Conservation (phyloP, 2,329 filamentous ascomycete genomes). For the Phaeosphaeriaceae sp. region DNA sequence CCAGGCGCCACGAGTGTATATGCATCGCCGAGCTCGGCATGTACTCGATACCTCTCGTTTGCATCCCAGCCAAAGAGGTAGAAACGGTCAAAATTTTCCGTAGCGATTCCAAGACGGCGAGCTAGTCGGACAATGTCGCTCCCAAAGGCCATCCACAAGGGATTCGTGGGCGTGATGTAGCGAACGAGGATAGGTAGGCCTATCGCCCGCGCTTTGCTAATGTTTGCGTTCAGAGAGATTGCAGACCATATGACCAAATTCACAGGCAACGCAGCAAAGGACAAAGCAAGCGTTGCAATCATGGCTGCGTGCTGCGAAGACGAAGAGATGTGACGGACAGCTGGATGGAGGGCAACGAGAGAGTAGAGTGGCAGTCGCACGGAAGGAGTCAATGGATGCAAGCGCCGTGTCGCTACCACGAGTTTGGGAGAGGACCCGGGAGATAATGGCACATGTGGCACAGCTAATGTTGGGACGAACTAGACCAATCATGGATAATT, state of each 20-base stretch:
- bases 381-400: neutral
- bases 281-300: slow-evolving; percentile 7
- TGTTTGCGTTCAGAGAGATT: slow-evolving; percentile 6
- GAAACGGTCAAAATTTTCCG: slow-evolving; percentile 5
- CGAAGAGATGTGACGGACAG: neutral
- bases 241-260: slow-evolving; percentile 10
- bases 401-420: neutral
- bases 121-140: slow-evolving; percentile 7
- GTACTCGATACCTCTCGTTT: slow-evolving; percentile 3
- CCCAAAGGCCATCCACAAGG: slow-evolving; percentile 19
- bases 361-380: no score
- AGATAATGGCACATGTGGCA: neutral
- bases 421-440: neutral
- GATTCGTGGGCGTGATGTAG: slow-evolving; percentile 18
- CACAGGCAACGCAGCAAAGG: slow-evolving; percentile 7
- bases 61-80: slow-evolving; percentile 17
- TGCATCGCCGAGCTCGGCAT: neutral
- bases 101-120: slow-evolving; percentile 5
- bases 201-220: slow-evolving; percentile 9
- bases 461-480: neutral
- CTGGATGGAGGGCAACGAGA: neutral
- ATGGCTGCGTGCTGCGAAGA: neutral
- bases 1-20: slow-evolving; percentile 13
- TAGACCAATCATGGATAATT: neutral
- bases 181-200: slow-evolving; percentile 23